Evolutionary conservation across 148 eudicot species (phyloP), one percentile per base, ranked within the genome.

Genomic region (Linanthus parryae): DNA sequence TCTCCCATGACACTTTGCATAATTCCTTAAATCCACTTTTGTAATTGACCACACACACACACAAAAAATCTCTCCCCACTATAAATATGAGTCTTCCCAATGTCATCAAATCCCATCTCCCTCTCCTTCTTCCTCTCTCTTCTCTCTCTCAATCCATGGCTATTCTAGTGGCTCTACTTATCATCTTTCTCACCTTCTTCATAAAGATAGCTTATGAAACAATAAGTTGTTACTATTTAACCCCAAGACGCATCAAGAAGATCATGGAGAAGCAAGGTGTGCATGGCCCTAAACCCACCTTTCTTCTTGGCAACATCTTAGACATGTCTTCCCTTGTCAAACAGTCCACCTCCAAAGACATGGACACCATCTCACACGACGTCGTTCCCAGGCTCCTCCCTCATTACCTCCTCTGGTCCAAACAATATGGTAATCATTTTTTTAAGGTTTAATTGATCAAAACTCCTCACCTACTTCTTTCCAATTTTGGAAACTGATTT

Each of bases 231-330:
- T 85, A 85, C 57, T 75, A 73, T 72, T 12, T 85, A 23, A 70
- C 59, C 26, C 94, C 94, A 3, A 66, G 79, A 69, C 83, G 81
- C 40, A 85, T 85, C 66, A 69, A 67, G 54, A 78, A 72, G 65
- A 59, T 67, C 15, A 85, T 85, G 88, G 79, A 73, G 18, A 71
- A 65, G 37, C 95, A 85, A 82, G 89, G 89, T 16, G 79, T 85
- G 58, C 69, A 58, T 79, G 95, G 95, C 34, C 95, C 95, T 6
- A 74, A 82, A 48, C 85, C 88, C 0, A 73, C 79, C 37, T 74
- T 68, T 51, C 81, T 85, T 15, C 54, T 69, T 11, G 95, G 95
- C 0, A 85, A 85, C 79, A 70, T 82, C 55, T n/a, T 71, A 14
- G 89, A 85, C 52, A 79, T 85, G 81, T 67, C 89, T 7, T 64